Conservation (phyloP, 1,139 yeast species). For the Pichia sp. region DNA sequence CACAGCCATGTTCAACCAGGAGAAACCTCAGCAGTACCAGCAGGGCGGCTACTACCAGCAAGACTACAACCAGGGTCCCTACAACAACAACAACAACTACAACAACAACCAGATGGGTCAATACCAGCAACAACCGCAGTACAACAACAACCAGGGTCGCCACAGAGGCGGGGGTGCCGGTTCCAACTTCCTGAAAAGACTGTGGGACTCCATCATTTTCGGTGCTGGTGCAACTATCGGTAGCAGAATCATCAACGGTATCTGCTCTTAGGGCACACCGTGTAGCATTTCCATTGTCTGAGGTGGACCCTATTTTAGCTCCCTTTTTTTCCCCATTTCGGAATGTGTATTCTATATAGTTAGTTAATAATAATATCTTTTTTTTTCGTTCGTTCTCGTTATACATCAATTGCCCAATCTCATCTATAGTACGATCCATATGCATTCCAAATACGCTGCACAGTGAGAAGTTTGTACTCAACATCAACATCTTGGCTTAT, state of each 20-base stretch:
- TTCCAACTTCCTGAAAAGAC: conserved; percentile 8
- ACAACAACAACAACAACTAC: not conserved
- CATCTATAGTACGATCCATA: conserved; percentile 33
- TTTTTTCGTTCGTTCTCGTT: no score
- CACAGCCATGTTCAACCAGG: not conserved
- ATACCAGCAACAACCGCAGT: not conserved
- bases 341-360: no score
- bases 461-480: conserved; percentile 35
- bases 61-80: not conserved
- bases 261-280: conserved; percentile 12
- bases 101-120: not conserved
- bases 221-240: conserved; percentile 18
- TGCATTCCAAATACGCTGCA: conserved; percentile 50
- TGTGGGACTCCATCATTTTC: conserved; percentile 15
- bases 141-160: not conserved
- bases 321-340: not conserved
- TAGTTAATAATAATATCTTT: no score
- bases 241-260: conserved; percentile 10
- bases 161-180: conserved; percentile 6
- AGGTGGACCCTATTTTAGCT: not conserved
- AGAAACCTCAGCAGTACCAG: not conserved
- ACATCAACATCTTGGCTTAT: conserved; percentile 29
- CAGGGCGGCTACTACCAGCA: not conserved
- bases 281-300: no score
- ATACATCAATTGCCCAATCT: not conserved